A percentile compares a stretch with the other conserved stretches of the same genome.
Conservation (phyloP, 2,329 filamentous ascomycete species). For the Hypocreales sp. region DNA sequence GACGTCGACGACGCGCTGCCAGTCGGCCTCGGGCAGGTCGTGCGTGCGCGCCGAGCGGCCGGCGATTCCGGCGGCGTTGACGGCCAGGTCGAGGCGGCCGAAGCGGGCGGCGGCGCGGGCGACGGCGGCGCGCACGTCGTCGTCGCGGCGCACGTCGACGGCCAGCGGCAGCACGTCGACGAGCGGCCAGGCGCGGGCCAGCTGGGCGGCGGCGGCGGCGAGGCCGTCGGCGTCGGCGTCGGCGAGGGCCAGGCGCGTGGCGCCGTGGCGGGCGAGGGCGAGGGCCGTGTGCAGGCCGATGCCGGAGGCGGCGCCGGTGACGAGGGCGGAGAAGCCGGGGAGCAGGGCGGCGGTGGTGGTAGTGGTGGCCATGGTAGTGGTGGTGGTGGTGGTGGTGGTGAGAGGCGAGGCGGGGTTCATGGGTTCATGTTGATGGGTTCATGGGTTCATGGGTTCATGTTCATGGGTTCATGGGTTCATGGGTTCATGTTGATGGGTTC, state of each 20-base stretch:
- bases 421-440: too few species aligned
- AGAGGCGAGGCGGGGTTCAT: too few species aligned
- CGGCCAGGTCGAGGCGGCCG: constrained; percentile 36
- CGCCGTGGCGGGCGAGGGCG: constrained; percentile 30
- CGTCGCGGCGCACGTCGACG: constrained; percentile 28
- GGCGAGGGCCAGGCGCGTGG: constrained; percentile 27
- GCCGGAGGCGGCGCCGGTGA: constrained; percentile 31
- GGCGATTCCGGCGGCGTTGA: constrained; percentile 39
- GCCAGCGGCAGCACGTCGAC: constrained; percentile 23
- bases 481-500: too few species aligned
- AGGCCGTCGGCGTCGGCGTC: constrained; percentile 25
- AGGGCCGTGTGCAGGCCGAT: constrained; percentile 31
- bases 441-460: too few species aligned
- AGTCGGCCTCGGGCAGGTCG: constrained; percentile 29
- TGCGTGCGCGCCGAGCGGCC: constrained; percentile 26
- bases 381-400: too few species aligned
- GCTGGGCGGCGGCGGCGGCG: constrained; percentile 11
- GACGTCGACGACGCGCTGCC: constrained; percentile 31
- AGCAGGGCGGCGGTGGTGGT: constrained; percentile 12
- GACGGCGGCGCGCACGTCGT: constrained; percentile 26
- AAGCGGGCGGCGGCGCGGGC: constrained; percentile 25
- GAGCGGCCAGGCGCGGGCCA: constrained; percentile 21
- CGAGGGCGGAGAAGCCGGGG: constrained; percentile 26
- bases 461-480: too few species aligned
- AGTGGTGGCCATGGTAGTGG: not conserved